Evolutionary conservation across 2,329 filamentous ascomycete genomes (phyloP).

Genomic region (Trichophyton verrucosum): DNA sequence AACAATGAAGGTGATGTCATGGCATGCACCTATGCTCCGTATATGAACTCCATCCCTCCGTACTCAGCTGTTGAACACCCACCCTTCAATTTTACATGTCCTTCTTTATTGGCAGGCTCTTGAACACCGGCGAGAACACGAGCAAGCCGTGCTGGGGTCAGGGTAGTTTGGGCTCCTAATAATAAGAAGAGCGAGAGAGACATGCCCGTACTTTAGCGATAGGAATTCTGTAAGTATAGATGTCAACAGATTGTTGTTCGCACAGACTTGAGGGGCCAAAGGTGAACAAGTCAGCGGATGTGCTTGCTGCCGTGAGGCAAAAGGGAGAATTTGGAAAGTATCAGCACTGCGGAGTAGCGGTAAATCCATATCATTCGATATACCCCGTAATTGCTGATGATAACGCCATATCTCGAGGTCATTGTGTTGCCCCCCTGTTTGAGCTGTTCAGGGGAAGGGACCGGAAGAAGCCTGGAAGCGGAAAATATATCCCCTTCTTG

Average conservation of each 20-base stretch:
- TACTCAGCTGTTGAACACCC: neutral
- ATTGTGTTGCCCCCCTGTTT: neutral
- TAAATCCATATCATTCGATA: too few relatives aligned
- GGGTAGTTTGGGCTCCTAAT: neutral
- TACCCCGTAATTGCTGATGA: neutral
- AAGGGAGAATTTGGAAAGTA: neutral
- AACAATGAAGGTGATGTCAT: neutral
- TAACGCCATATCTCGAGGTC: neutral
- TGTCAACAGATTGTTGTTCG: neutral
- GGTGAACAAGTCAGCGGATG: neutral
- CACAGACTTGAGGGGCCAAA: neutral
- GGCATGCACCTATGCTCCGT: neutral
- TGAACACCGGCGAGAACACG: neutral
- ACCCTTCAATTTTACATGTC: neutral
- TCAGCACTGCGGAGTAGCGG: neutral
- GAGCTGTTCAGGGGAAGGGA: neutral
- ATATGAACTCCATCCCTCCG: neutral
- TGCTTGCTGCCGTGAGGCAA: neutral
- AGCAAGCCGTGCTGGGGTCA: neutral
- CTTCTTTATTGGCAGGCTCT: neutral
- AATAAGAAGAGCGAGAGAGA: neutral
- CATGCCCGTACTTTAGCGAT: neutral
- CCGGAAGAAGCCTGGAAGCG: neutral
- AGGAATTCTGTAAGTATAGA: neutral
- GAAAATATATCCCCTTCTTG: neutral